Evolutionary conservation across 768 basidiomycete species (phyloP), one percentile per base, ranked within the genome.

Genomic region (Hebeloma cylindrosporum): DNA sequence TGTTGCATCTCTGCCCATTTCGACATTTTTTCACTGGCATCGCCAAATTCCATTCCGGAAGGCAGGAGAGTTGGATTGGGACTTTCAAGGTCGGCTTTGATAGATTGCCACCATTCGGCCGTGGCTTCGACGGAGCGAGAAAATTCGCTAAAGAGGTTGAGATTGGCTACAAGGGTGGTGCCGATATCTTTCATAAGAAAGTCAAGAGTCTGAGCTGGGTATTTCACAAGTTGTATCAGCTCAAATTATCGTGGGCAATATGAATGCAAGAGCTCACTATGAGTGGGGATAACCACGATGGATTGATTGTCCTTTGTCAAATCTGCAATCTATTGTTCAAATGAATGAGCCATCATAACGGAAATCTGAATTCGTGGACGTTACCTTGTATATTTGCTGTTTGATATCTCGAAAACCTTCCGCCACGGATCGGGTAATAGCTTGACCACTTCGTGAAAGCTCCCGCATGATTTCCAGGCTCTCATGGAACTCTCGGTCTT

Each of bases 351-450:
- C 4, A 34, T 25, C 13, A 17, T 4, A n/a, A 14, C 14, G 36
- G 10, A 45, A 29, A 7, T 22, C n/a, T 34, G 34, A 39, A 3
- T 23, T 5, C 16, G 16, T 5, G 5, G 38, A n/a, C n/a, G 56
- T 18, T n/a, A 69, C 70, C 57, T 64, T 66, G 47, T 66, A 70
- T 8, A 69, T 51, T 26, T 68, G 64, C 51, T 72, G 70, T 32
- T 59, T 53, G n/a, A 64, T 60, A 25, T 65, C 62, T 29, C 55
- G 59, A 39, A 70, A 67, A 0, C 60, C 56, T 6, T 53, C 48
- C 20, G 42, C 51, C 16, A 60, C 58, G 28, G 58, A 57, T 27
- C 59, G 44, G 4, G 66, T 63, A 40, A 60, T 50, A 8, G 56
- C 51, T 2, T 56, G 51, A 7, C 64, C 66, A 7, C 59, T 58